phyloP scores from a whole-genome alignment of 73 alveolate species.

The Durusdinium trenchii region DNA sequence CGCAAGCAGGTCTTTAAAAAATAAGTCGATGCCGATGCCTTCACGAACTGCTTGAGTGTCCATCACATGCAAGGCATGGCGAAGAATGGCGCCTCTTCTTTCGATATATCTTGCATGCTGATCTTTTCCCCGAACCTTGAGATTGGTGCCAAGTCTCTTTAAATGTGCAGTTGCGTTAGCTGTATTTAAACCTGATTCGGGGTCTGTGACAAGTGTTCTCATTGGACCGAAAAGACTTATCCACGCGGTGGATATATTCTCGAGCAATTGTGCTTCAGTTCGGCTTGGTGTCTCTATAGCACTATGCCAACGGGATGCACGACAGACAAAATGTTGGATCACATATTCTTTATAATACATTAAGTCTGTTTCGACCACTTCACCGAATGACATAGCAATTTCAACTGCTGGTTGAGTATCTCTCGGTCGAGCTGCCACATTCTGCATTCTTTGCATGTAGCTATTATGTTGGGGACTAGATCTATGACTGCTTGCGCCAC shows the following conservation, averaged over 20 bases:
- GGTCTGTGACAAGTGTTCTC: neutral
- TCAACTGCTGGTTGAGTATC: neutral
- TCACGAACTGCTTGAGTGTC: neutral
- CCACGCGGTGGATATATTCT: neutral
- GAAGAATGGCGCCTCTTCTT: neutral
- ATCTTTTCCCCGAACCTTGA: neutral
- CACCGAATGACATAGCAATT: neutral
- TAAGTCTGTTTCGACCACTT: neutral
- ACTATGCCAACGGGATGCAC: conserved; percentile 2
- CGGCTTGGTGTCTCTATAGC: neutral
- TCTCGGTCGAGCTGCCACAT: neutral
- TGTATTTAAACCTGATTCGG: neutral
- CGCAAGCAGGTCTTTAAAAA: neutral
- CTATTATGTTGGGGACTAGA: neutral
- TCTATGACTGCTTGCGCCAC: neutral
- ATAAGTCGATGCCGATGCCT: neutral
- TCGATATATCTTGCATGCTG: conserved; percentile 31
- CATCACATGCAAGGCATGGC: neutral
- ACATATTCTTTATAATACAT: neutral
- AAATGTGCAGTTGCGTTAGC: neutral
- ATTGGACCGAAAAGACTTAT: neutral
- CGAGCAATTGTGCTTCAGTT: neutral
- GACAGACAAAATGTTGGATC: neutral
- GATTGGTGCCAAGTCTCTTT: neutral
- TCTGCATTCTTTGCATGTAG: neutral